A percentile compares a stretch with the other conserved stretches of the same genome.
phyloP scores from a whole-genome alignment of 192 early-diverging fungal genomes.

The Backusella mclennaniae region DNA sequence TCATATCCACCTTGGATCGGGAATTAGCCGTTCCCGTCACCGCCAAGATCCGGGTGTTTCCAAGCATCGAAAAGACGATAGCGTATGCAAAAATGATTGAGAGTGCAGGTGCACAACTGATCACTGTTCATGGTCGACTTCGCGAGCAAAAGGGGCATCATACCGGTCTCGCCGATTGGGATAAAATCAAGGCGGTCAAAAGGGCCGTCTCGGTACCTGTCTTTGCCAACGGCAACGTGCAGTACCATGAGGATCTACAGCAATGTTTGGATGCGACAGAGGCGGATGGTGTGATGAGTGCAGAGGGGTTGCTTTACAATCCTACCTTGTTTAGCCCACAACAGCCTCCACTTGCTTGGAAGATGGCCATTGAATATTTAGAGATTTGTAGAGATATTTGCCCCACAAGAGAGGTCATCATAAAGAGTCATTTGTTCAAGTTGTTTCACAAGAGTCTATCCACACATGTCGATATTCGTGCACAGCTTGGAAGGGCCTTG shows the following conservation, averaged over 20 bases:
- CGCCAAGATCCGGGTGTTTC: constrained; percentile 92
- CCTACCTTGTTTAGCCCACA: constrained; percentile 78
- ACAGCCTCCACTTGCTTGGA: constrained; percentile 64
- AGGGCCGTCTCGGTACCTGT: constrained; percentile 87
- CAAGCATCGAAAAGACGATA: constrained; percentile 87
- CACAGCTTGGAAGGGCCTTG: constrained; percentile 59
- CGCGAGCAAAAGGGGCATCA: constrained; percentile 97
- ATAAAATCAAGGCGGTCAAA: constrained; percentile 83
- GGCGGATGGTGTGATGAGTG: constrained; percentile 94
- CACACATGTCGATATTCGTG: constrained; percentile 78
- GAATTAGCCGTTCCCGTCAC: constrained; percentile 88
- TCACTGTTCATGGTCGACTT: constrained; percentile 92
- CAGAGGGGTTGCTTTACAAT: constrained; percentile 84
- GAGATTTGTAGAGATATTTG: constrained; percentile 66
- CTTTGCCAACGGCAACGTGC: constrained; percentile 97
- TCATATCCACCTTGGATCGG: constrained; percentile 75
- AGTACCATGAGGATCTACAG: constrained; percentile 88
- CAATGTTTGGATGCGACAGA: constrained; percentile 81
- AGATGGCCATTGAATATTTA: constrained; percentile 86
- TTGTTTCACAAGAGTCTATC: constrained; percentile 77
- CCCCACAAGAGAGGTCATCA: constrained; percentile 65
- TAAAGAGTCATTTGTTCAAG: constrained; percentile 93
- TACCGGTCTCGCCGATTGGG: constrained; percentile 96
- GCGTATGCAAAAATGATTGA: constrained; percentile 97
- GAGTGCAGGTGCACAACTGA: constrained; percentile 84